A percentile compares a stretch with the other conserved stretches of the same genome.
phyloP scores from a whole-genome alignment of 768 basidiomycete species.

The Podaxis rugospora region DNA sequence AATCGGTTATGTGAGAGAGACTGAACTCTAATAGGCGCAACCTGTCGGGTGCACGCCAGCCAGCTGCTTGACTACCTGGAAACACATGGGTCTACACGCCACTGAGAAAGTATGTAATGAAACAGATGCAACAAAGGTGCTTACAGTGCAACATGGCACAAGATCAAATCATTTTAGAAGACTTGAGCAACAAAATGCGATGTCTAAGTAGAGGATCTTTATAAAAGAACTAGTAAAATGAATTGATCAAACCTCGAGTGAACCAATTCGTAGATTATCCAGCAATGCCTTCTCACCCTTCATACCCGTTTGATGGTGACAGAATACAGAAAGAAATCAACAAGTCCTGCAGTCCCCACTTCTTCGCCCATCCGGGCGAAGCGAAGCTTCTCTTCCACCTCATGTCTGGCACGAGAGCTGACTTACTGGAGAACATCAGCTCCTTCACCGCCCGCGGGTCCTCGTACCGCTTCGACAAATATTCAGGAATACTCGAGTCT shows the following conservation, averaged over 20 bases:
- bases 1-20: too few relatives aligned
- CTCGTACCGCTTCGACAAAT: conserved; percentile 59
- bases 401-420: conserved; percentile 58
- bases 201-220: neutral
- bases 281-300: neutral
- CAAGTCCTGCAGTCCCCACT: conserved; percentile 58
- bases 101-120: neutral
- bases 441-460: conserved; percentile 57
- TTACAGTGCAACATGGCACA: neutral
- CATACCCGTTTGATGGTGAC: neutral
- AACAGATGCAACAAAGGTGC: neutral
- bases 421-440: conserved; percentile 60
- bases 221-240: neutral
- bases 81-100: neutral
- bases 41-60: too few relatives aligned
- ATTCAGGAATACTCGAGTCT: conserved; percentile 64
- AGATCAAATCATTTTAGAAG: neutral
- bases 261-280: neutral
- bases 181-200: neutral
- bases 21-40: too few relatives aligned
- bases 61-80: neutral
- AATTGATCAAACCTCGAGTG: neutral
- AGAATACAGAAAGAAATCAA: conserved; percentile 50
- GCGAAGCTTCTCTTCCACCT: conserved; percentile 39
- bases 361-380: conserved; percentile 57